phyloP scores from a whole-genome alignment of 176 grass and related monocot genomes.

The Oryza australiensis region DNA sequence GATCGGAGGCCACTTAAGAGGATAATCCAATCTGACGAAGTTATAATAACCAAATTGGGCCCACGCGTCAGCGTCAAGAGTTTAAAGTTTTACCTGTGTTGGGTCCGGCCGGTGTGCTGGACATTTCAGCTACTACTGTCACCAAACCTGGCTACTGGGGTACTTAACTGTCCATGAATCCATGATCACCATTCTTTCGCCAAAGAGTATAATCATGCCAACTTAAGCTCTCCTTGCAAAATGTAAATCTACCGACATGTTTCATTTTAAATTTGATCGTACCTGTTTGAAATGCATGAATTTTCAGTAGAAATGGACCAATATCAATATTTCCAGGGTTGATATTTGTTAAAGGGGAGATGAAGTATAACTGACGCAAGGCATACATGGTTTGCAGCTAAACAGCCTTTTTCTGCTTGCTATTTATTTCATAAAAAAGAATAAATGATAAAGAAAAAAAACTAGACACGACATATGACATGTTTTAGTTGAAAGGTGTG shows the following conservation, averaged over 20 bases:
- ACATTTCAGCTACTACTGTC: background rate
- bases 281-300: background rate
- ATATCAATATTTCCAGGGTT: background rate
- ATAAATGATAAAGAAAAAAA: too few species aligned
- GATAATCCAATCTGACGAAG: background rate
- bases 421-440: background rate
- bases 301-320: background rate
- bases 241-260: background rate
- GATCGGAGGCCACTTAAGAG: background rate
- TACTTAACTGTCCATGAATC: background rate
- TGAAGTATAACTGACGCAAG: background rate
- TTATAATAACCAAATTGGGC: background rate
- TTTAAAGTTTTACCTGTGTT: background rate
- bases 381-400: background rate
- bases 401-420: conserved; percentile 3
- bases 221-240: background rate
- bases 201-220: background rate
- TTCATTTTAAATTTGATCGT: background rate
- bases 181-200: too few species aligned
- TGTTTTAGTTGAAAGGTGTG: too few species aligned
- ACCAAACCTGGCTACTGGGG: background rate
- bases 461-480: too few species aligned
- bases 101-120: background rate
- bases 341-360: background rate
- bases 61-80: background rate